Evolutionary conservation across 2,329 filamentous ascomycete species (phyloP), one percentile per base, ranked within the genome.

Genomic region (Diaporthe ilicicola): DNA sequence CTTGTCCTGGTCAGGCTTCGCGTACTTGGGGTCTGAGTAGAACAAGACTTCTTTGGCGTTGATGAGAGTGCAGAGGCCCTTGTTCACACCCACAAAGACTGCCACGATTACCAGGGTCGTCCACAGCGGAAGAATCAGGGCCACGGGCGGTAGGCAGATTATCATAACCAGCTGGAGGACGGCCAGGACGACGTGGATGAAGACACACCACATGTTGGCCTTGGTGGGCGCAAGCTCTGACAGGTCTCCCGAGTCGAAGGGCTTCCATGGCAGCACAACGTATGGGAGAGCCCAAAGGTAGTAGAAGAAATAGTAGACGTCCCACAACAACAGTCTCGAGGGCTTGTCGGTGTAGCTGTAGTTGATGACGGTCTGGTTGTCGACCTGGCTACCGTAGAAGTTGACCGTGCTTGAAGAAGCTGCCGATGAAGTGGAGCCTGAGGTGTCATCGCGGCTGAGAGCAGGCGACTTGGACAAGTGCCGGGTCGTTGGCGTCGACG

Each of bases 171-270:
- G 74, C 80, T 94, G 92, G n/a, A 88, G 76, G 13, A 91, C 67
- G 37, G 86, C 77, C 4, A 94, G 84, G 50, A 92, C 67, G 3
- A 83, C 39, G 75, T 94, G 92, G 7, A 92, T 76, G 19, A 80
- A 76, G 27, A 93, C 78, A 70, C 86, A 87, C 74, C 84, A 85
- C 0, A 90, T 42, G 74, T 94, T 94, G 53, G 81, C 78, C 17
- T 76, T 71, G 0, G 87, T 91, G 1, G 85, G 85, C 71, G 90
- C 87, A 22, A 94, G 82, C 81, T 95, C 93, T 75, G 91, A 90
- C 56, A 92, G 81, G 62, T 84, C 75, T 17, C 83, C 87, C 1
- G 87, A 88, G 51, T 84, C 83, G 67, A 82, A 82, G 1, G 90
- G 86, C 17, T 77, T 79, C 9, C 91, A 54, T 0, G 92, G 92